Percentiles rank a stretch among this genome's conserved stretches.
Conservation (phyloP, 345 rosid genomes). For the Eucalyptus sideroxylon region DNA sequence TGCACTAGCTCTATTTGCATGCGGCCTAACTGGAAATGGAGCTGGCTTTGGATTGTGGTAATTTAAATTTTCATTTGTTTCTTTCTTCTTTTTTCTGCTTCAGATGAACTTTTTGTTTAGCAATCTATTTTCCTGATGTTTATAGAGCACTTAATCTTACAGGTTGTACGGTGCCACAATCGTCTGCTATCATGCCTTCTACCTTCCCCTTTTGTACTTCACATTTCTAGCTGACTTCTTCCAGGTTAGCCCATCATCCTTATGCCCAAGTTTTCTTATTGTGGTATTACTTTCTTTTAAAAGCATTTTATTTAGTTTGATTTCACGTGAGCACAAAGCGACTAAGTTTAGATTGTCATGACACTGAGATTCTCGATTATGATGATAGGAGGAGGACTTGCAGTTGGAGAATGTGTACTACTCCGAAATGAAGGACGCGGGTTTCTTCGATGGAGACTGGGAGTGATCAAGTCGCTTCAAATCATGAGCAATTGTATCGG, state of each 20-base stretch:
- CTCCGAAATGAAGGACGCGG: constrained; percentile 97
- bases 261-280: background rate
- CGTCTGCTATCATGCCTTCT: constrained; percentile 72
- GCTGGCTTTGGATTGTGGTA: constrained; percentile 78
- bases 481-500: background rate
- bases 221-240: constrained; percentile 91
- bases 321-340: background rate
- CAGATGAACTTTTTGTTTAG: background rate
- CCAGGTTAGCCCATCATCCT: constrained; percentile 33
- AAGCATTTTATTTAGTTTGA: background rate
- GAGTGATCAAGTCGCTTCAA: constrained; percentile 12
- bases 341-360: background rate
- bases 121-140: background rate
- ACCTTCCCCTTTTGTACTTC: constrained; percentile 68
- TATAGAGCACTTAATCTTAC: background rate
- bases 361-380: background rate
- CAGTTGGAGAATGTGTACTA: constrained; percentile 74
- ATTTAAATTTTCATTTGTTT: background rate
- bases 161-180: constrained; percentile 67
- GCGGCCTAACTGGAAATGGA: constrained; percentile 48
- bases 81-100: background rate
- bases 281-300: background rate
- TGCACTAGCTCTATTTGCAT: constrained; percentile 48
- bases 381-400: constrained; percentile 67
- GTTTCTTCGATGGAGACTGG: constrained; percentile 86